phyloP scores from a whole-genome alignment of 2,329 filamentous ascomycete species.

The Colletotrichum sp. region DNA sequence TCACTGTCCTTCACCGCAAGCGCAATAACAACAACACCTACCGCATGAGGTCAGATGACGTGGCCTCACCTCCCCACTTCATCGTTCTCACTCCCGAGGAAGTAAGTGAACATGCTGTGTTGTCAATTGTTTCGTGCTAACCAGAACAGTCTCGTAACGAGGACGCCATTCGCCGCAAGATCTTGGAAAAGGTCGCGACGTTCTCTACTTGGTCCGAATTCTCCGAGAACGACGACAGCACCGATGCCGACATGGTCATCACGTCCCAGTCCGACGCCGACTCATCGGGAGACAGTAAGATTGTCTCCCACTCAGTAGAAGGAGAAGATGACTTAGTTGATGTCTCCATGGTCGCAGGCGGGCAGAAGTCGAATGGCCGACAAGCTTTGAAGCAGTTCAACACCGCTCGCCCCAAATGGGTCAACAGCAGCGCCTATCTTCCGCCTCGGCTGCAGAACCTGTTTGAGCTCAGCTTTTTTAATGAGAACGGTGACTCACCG shows the following conservation, averaged over 20 bases:
- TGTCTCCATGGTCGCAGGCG: slow-evolving; percentile 78
- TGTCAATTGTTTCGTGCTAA: slow-evolving; percentile 26
- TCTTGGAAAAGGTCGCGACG: slow-evolving; percentile 75
- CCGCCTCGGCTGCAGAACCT: slow-evolving; percentile 68
- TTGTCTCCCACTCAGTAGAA: slow-evolving; percentile 79
- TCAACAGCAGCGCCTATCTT: slow-evolving; percentile 60
- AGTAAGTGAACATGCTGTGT: slow-evolving; percentile 38
- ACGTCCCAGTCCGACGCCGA: slow-evolving; percentile 68
- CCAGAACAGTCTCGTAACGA: slow-evolving; percentile 53
- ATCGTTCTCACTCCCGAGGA: slow-evolving; percentile 79
- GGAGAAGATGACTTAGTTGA: slow-evolving; percentile 92
- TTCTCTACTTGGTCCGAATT: slow-evolving; percentile 71
- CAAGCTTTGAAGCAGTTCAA: slow-evolving; percentile 51
- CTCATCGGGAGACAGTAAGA: slow-evolving; percentile 70
- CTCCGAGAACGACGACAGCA: slow-evolving; percentile 52
- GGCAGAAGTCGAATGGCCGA: slow-evolving; percentile 32
- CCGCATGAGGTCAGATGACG: slow-evolving; percentile 26
- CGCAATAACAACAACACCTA: not conserved
- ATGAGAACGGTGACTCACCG: slow-evolving; percentile 53
- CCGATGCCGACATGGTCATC: slow-evolving; percentile 72
- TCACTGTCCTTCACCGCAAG: slow-evolving; percentile 70
- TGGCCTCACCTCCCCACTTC: slow-evolving; percentile 63
- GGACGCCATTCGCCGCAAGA: slow-evolving; percentile 78
- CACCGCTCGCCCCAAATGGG: slow-evolving; percentile 55
- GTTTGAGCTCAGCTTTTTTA: slow-evolving; percentile 77